Conservation (phyloP, 495 filamentous ascomycete species). For the Hypomontagnella monticulosa region DNA sequence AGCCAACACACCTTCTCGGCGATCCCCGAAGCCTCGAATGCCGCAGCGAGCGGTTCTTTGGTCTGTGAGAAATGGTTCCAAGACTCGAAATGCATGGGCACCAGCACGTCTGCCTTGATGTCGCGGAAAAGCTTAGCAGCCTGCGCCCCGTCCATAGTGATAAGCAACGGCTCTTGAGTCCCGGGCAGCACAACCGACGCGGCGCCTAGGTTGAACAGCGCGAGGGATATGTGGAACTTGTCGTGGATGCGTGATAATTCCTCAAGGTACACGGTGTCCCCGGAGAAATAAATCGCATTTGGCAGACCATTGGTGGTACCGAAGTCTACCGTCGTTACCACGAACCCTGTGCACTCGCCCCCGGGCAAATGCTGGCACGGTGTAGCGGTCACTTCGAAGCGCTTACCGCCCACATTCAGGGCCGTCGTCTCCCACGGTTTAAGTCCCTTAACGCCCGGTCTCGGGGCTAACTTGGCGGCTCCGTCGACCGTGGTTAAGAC, state of each 20-base stretch:
- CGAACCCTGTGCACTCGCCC: slow-evolving; percentile 61
- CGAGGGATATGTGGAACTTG: slow-evolving; percentile 49
- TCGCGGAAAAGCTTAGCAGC: slow-evolving; percentile 53
- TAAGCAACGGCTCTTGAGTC: slow-evolving; percentile 48
- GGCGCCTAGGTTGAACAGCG: slow-evolving; percentile 53
- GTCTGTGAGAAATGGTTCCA: slow-evolving; percentile 61
- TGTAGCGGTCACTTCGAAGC: slow-evolving; percentile 61
- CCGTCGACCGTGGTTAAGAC: slow-evolving; percentile 64
- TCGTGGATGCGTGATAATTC: slow-evolving; percentile 50
- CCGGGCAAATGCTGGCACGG: slow-evolving; percentile 59
- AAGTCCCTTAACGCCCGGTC: slow-evolving; percentile 56
- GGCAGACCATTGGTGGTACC: slow-evolving; percentile 53
- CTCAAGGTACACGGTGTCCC: slow-evolving; percentile 63
- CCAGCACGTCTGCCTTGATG: slow-evolving; percentile 56
- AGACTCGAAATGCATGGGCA: slow-evolving; percentile 65
- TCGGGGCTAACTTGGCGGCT: slow-evolving; percentile 56
- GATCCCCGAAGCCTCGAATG: slow-evolving; percentile 67
- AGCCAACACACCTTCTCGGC: slow-evolving; percentile 61
- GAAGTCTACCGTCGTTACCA: slow-evolving; percentile 53
- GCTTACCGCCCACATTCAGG: slow-evolving; percentile 42
- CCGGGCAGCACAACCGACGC: slow-evolving; percentile 42
- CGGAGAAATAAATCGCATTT: slow-evolving; percentile 65
- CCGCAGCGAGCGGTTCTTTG: slow-evolving; percentile 50
- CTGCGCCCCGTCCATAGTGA: slow-evolving; percentile 62
- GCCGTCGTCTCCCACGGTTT: slow-evolving; percentile 46